Evolutionary conservation across 2,329 filamentous ascomycete genomes (phyloP).

Genomic region (Metarhizium album): DNA sequence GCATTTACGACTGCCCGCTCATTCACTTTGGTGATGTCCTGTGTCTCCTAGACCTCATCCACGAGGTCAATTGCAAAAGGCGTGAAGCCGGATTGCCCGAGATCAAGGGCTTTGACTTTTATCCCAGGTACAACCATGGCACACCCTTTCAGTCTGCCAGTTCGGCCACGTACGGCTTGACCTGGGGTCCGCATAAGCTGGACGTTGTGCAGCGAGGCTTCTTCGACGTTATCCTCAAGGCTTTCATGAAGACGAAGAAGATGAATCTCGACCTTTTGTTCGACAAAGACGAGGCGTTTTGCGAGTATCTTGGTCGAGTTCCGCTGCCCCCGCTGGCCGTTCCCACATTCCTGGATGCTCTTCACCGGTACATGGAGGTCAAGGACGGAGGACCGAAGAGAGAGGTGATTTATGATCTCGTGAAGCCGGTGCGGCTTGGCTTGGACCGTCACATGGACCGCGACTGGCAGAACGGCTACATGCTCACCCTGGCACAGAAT

Average conservation of each 20-base stretch:
- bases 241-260: constrained; percentile 20
- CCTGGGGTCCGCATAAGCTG: constrained; percentile 13
- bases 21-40: constrained; percentile 26
- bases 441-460: constrained; percentile 10
- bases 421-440: constrained; percentile 21
- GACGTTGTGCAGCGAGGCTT: constrained; percentile 23
- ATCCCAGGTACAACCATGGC: constrained; percentile 21
- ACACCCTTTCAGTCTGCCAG: constrained; percentile 10
- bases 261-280: constrained; percentile 22
- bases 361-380: constrained; percentile 16
- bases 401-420: constrained; percentile 19
- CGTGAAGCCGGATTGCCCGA: constrained; percentile 1
- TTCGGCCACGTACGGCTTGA: constrained; percentile 19
- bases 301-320: constrained; percentile 17
- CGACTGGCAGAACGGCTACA: constrained; percentile 17
- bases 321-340: constrained; percentile 20
- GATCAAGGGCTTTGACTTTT: constrained; percentile 22
- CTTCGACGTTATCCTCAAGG: constrained; percentile 22
- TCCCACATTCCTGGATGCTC: constrained; percentile 21
- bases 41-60: constrained; percentile 23
- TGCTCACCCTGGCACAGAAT: constrained; percentile 12
- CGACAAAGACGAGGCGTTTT: constrained; percentile 18
- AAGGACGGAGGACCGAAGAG: constrained; percentile 4
- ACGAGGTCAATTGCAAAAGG: constrained; percentile 22
- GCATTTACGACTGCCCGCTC: constrained; percentile 26